These are phyloP conservation scores for Excoecaria agallocha DNA, from an alignment of 345 rosid genomes.

Conservation along the genomic window DNA sequence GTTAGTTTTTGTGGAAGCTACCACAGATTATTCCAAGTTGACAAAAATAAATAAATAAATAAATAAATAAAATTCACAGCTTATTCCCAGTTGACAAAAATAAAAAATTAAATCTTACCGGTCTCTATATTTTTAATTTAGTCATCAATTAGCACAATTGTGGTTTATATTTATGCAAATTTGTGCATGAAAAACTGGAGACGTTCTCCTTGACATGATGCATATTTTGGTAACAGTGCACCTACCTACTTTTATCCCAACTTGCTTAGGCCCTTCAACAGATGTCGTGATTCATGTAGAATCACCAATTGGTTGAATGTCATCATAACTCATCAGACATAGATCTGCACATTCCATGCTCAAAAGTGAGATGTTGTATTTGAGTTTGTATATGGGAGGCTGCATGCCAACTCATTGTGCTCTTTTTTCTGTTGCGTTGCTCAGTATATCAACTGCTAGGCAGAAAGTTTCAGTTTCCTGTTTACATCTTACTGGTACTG, in stretches of 20 bases:
- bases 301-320: background rate
- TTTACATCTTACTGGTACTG: background rate
- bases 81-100: no score
- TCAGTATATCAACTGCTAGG: background rate
- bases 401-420: background rate
- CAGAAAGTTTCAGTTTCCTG: background rate
- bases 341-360: background rate
- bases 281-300: background rate
- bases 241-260: background rate
- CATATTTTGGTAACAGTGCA: background rate
- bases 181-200: background rate
- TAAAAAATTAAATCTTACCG: no score
- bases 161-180: background rate
- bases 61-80: no score
- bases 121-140: background rate
- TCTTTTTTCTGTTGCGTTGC: background rate
- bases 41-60: no score
- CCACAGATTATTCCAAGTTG: background rate
- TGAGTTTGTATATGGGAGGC: background rate
- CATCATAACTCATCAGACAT: background rate
- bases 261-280: background rate
- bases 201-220: background rate
- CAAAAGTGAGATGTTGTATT: background rate
- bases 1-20: background rate
- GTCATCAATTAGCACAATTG: no score